Percentiles rank a stretch among this genome's conserved stretches.
Evolutionary conservation across 1,284 basidiomycete genomes (phyloP).

Genomic region (Trichosporon coremiiforme): DNA sequence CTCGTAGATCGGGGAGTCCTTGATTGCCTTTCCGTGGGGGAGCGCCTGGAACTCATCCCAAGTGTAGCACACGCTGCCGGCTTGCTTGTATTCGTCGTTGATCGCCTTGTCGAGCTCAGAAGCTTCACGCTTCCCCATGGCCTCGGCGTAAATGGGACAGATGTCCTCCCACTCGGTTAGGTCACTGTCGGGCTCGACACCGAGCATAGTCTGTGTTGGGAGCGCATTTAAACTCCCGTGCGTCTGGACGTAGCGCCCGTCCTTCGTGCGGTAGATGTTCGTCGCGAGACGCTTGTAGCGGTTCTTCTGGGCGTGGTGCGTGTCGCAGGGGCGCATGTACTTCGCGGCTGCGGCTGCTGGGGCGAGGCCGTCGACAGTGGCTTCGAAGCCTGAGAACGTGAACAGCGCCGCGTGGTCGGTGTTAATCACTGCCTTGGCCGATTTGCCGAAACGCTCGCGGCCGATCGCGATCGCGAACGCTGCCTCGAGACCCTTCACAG

Average conservation of each 20-base stretch:
- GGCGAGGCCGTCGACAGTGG: slow-evolving; percentile 18
- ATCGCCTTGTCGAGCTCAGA: slow-evolving; percentile 24
- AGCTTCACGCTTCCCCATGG: slow-evolving; percentile 21
- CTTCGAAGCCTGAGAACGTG: slow-evolving; percentile 8
- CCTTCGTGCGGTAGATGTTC: slow-evolving; percentile 24
- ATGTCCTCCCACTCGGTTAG: slow-evolving; percentile 18
- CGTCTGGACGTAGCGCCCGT: slow-evolving; percentile 25
- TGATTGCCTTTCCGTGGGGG: slow-evolving; percentile 24
- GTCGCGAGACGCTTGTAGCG: slow-evolving; percentile 21
- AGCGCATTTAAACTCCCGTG: slow-evolving; percentile 24
- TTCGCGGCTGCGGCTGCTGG: neutral
- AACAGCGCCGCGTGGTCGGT: slow-evolving; percentile 28
- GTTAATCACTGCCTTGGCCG: slow-evolving; percentile 10
- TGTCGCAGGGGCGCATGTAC: slow-evolving; percentile 20
- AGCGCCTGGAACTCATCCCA: slow-evolving; percentile 25
- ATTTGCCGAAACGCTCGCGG: slow-evolving; percentile 19
- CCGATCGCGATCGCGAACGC: slow-evolving; percentile 25
- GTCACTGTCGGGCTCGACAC: slow-evolving; percentile 1
- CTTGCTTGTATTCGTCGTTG: slow-evolving; percentile 26
- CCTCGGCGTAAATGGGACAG: slow-evolving; percentile 21
- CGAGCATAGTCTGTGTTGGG: slow-evolving; percentile 17
- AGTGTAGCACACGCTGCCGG: slow-evolving; percentile 25
- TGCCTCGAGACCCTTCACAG: slow-evolving; percentile 28
- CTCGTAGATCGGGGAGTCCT: slow-evolving; percentile 27
- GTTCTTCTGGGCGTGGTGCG: slow-evolving; percentile 13